phyloP scores from a whole-genome alignment of 225 moss, liverwort and hornwort species.

The Sphagnum contortum region DNA sequence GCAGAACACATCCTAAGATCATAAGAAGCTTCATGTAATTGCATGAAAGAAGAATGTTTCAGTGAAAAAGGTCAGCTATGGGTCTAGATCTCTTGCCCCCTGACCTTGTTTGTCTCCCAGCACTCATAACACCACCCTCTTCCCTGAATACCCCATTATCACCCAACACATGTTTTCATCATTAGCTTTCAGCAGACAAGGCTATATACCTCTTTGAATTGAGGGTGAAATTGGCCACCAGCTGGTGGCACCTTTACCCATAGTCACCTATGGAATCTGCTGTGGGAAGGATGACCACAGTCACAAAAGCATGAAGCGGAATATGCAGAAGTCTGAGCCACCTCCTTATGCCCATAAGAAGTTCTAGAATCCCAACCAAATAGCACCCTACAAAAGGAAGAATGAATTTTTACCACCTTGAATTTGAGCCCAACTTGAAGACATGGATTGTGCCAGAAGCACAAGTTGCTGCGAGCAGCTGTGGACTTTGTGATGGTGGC shows the following conservation, averaged over 20 bases:
- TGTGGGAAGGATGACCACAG: too few relatives aligned
- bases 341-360: too few relatives aligned
- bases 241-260: too few relatives aligned
- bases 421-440: slow-evolving; percentile 67
- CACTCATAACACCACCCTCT: slow-evolving; percentile 32
- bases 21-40: too few relatives aligned
- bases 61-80: neutral
- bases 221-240: too few relatives aligned
- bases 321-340: too few relatives aligned
- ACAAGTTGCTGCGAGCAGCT: slow-evolving; percentile 82
- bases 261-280: too few relatives aligned
- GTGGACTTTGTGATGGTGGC: slow-evolving; percentile 66
- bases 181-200: slow-evolving; percentile 8
- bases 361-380: too few relatives aligned
- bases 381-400: too few relatives aligned
- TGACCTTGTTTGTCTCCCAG: slow-evolving; percentile 48
- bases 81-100: neutral
- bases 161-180: slow-evolving; percentile 2
- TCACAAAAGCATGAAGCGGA: too few relatives aligned
- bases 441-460: slow-evolving; percentile 95
- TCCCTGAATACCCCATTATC: slow-evolving; percentile 27
- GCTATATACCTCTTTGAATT: neutral
- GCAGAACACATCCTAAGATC: too few relatives aligned
- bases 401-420: slow-evolving; percentile 40
- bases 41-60: too few relatives aligned